Percentiles rank a stretch among this genome's conserved stretches.
Conservation (phyloP, 164 flowering plant species). For the Cinnamomum chago region DNA sequence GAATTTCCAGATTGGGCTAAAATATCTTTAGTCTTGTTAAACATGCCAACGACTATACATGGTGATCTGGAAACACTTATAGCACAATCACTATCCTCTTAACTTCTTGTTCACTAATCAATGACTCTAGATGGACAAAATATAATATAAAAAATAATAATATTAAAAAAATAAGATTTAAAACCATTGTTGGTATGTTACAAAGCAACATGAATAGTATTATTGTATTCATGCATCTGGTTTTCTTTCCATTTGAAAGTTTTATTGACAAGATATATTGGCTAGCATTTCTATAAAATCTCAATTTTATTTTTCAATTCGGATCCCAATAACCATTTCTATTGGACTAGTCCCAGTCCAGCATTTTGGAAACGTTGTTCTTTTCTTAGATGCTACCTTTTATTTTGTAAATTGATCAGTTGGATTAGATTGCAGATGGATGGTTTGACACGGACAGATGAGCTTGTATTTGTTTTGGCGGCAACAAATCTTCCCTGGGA, state of each 20-base stretch:
- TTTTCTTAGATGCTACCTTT: neutral
- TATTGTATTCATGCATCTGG: no score
- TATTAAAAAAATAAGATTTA: no score
- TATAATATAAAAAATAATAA: no score
- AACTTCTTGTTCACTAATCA: neutral
- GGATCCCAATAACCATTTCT: neutral
- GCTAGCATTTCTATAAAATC: no score
- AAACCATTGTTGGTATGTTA: no score
- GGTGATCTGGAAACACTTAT: neutral
- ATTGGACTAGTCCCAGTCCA: no score
- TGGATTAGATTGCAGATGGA: slow-evolving; percentile 83
- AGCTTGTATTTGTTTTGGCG: slow-evolving; percentile 95
- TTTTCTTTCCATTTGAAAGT: no score
- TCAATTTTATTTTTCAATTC: neutral
- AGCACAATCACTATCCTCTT: neutral
- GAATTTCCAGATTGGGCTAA: neutral
- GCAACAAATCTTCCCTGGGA: slow-evolving; percentile 99
- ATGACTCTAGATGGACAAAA: no score
- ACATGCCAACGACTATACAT: neutral
- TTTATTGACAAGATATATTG: no score
- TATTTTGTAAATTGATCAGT: slow-evolving; percentile 23
- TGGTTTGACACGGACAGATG: slow-evolving; percentile 82
- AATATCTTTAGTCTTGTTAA: neutral
- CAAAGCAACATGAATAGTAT: no score
- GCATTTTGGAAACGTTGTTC: no score